These are phyloP conservation scores for Punica granatum DNA, from an alignment of 345 rosid species.

Conservation along the genomic window DNA sequence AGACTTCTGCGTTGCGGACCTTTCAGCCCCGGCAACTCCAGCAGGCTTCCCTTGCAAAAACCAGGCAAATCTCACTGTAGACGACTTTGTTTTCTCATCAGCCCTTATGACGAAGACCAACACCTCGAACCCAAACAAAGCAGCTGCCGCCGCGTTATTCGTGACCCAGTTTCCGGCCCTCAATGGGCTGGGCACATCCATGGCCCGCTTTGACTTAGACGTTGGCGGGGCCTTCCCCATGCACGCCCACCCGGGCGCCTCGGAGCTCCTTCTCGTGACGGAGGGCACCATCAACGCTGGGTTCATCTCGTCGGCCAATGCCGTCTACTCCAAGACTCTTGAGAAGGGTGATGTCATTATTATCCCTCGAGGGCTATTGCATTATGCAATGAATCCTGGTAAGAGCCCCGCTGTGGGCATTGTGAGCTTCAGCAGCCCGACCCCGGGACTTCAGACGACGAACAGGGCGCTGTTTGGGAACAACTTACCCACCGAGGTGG, in stretches of 20 bases:
- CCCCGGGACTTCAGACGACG: slow-evolving; percentile 64
- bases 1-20: slow-evolving; percentile 80
- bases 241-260: slow-evolving; percentile 75
- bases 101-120: slow-evolving; percentile 49
- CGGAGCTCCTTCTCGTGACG: slow-evolving; percentile 45
- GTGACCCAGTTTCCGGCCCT: slow-evolving; percentile 43
- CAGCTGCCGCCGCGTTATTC: slow-evolving; percentile 65
- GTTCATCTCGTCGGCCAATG: slow-evolving; percentile 56
- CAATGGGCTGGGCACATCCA: slow-evolving; percentile 69
- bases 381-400: slow-evolving; percentile 58
- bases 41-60: slow-evolving; percentile 68
- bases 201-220: slow-evolving; percentile 73
- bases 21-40: slow-evolving; percentile 40
- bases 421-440: slow-evolving; percentile 59
- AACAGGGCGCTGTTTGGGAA: slow-evolving; percentile 59
- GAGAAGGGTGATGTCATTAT: slow-evolving; percentile 56
- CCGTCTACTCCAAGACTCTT: slow-evolving; percentile 43
- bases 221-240: slow-evolving; percentile 62
- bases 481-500: slow-evolving; percentile 47
- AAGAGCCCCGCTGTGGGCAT: slow-evolving; percentile 30
- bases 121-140: slow-evolving; percentile 64
- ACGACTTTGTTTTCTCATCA: slow-evolving; percentile 57
- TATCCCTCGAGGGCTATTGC: slow-evolving; percentile 69
- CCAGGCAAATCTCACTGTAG: slow-evolving; percentile 28
- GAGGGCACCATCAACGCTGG: slow-evolving; percentile 66